Evolutionary conservation across 108 stramenopile genomes (phyloP), one percentile per base, ranked within the genome.

Genomic region (Fistulifera pelliculosa): DNA sequence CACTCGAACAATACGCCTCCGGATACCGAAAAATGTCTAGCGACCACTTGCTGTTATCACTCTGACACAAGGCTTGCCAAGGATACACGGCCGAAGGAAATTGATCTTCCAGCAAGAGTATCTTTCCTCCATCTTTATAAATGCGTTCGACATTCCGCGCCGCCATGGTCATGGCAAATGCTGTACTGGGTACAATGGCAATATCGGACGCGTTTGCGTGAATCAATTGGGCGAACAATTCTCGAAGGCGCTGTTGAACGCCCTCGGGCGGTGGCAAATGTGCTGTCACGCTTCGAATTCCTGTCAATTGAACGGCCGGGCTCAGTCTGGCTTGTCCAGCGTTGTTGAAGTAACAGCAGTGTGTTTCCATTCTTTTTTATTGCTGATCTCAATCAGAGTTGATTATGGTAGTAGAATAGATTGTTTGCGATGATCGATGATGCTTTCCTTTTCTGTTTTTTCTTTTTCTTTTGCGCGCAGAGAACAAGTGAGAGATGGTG

Each of bases 111-210:
- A 79, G 31, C 16, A 79, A 8, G 19, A 79, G 38, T 18, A 79
- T 74, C 52, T 62, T 56, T 12, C 50, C 66, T 6, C 21, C 17
- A 10, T 23, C 52, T 15, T 40, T 13, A 1, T 49, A 18, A n/a
- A 54, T 16, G 4, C 63, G 54, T 23, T 50, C 42, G 19, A 79
- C 55, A 54, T 79, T 79, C 25, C 59, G 54, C 6, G 78, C 78
- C 14, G 73, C 70, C 48, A 79, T 12, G 0, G 74, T 75, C 26
- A 79, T 75, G 15, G 78, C 78, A 69, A 74, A 79, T 7, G 70
- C 74, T 6, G 78, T 79, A 47, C 64, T 62, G 1, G 78, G 71
- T 21, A 69, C 42, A 16, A 79, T 72, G 38, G 78, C 78, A 52
- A 79, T 72, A 22, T 71, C 63, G 17, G 31, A 49, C 10, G 53